These are phyloP conservation scores for Phenoliferia sp. DNA, from an alignment of 1,284 basidiomycete genomes.

Conservation along the genomic window DNA sequence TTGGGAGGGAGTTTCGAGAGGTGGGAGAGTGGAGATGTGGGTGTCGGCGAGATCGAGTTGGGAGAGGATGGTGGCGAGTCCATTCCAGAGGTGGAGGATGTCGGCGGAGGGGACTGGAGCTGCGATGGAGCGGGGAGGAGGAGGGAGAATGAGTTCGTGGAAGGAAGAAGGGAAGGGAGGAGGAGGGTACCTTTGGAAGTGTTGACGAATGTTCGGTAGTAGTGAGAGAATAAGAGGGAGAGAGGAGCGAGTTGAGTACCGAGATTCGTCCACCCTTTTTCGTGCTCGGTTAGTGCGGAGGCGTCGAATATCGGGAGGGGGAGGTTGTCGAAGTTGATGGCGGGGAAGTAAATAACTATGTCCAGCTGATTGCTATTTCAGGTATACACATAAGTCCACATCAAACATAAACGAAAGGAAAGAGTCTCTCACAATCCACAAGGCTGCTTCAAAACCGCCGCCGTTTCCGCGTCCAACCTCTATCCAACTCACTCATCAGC, in stretches of 20 bases:
- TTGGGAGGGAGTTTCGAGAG: not conserved
- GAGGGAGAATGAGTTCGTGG: not conserved
- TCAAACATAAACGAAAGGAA: not conserved
- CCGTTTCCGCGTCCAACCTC: slow-evolving; percentile 15
- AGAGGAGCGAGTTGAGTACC: slow-evolving; percentile 13
- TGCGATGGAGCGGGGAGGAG: not conserved
- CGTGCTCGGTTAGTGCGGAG: not conserved
- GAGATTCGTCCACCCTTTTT: slow-evolving; percentile 16
- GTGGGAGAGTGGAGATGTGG: not conserved
- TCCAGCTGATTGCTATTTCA: slow-evolving; percentile 8
- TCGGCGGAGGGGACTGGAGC: not conserved
- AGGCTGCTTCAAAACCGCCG: not conserved
- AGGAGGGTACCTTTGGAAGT: not conserved
- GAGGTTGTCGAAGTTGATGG: not conserved
- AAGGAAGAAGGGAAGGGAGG: not conserved
- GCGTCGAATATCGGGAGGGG: not conserved
- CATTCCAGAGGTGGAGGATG: not conserved
- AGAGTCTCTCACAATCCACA: not conserved
- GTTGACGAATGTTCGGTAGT: slow-evolving; percentile 6
- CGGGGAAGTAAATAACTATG: slow-evolving; percentile 6
- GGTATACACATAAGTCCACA: not conserved
- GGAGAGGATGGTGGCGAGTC: not conserved
- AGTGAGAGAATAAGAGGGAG: not conserved
- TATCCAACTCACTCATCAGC: not conserved
- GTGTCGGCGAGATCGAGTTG: not conserved